Conservation (phyloP, 1,284 basidiomycete species). For the Tilletiopsis washingtonensis region DNA sequence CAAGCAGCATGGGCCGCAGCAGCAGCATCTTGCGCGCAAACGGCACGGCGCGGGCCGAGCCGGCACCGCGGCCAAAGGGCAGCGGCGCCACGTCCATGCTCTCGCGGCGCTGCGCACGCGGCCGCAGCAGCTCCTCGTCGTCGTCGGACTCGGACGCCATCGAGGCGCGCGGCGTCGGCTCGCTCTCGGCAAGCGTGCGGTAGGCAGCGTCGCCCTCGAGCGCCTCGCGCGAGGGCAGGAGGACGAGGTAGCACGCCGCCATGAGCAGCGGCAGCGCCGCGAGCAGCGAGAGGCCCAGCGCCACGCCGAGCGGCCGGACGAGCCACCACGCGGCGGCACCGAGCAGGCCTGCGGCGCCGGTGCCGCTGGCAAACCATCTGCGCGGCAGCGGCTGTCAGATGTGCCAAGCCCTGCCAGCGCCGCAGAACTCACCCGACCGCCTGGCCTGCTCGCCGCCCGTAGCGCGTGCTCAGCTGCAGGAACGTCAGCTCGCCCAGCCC, state of each 20-base stretch:
- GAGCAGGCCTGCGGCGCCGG: constrained; percentile 84
- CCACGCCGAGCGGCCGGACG: constrained; percentile 74
- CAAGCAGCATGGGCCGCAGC: constrained; percentile 36
- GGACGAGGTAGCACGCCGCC: constrained; percentile 23
- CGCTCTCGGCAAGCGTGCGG: not conserved
- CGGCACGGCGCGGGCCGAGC: not conserved
- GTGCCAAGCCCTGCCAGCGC: constrained; percentile 6
- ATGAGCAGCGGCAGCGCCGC: constrained; percentile 33
- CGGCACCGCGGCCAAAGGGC: too few species aligned
- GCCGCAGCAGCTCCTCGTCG: not conserved
- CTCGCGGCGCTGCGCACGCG: not conserved
- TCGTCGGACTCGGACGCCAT: not conserved
- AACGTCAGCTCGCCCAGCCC: constrained; percentile 94
- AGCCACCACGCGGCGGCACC: constrained; percentile 95
- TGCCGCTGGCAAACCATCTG: constrained; percentile 58
- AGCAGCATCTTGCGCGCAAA: constrained; percentile 37
- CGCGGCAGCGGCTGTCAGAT: not conserved
- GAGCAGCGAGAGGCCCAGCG: constrained; percentile 61
- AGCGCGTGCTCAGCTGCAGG: constrained; percentile 78
- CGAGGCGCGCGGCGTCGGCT: not conserved
- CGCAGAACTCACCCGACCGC: constrained; percentile 6
- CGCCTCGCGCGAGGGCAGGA: constrained; percentile 18
- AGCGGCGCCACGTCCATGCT: not conserved
- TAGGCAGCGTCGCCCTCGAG: not conserved
- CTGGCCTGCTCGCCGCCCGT: constrained; percentile 10